Percentiles rank a stretch among this genome's conserved stretches.
These are phyloP conservation scores for Podospora didyma DNA, from an alignment of 495 filamentous ascomycete genomes.

Conservation along the genomic window DNA sequence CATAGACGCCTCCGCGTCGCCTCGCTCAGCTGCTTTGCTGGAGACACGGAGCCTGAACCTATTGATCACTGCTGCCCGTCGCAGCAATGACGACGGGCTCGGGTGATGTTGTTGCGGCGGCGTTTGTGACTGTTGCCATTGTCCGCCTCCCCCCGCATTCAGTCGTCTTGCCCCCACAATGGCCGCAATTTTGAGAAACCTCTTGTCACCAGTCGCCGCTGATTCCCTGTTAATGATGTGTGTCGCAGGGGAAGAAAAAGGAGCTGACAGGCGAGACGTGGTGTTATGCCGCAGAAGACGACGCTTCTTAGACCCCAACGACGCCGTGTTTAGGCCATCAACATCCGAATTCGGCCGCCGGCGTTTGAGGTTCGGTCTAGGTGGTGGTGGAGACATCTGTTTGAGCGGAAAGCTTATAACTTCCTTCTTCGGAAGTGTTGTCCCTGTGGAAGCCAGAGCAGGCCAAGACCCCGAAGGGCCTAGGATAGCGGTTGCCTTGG, in stretches of 20 bases:
- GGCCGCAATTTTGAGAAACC: slow-evolving; percentile 38
- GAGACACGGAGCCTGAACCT: slow-evolving; percentile 21
- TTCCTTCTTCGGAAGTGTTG: slow-evolving; percentile 9
- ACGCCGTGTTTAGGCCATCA: slow-evolving; percentile 52
- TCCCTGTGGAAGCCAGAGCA: slow-evolving; percentile 12
- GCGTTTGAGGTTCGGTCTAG: slow-evolving; percentile 46
- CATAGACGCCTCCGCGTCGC: slow-evolving; percentile 3
- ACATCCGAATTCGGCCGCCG: slow-evolving; percentile 55
- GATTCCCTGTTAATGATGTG: slow-evolving; percentile 59
- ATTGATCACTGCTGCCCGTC: slow-evolving; percentile 30
- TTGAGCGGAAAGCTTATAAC: slow-evolving; percentile 19
- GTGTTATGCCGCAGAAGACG: slow-evolving; percentile 58
- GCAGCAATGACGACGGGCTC: slow-evolving; percentile 20
- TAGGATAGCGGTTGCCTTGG: neutral
- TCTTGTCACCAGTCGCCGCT: slow-evolving; percentile 42
- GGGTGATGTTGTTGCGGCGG: neutral
- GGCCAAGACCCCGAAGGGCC: neutral
- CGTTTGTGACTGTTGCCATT: neutral
- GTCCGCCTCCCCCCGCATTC: neutral
- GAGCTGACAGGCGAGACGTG: slow-evolving; percentile 64
- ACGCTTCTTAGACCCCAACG: slow-evolving; percentile 59
- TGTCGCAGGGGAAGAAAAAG: slow-evolving; percentile 63
- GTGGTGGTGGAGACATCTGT: slow-evolving; percentile 2
- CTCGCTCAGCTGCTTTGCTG: slow-evolving; percentile 12
- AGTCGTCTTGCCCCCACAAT: slow-evolving; percentile 24